These are phyloP conservation scores for Marasmius sp. DNA, from an alignment of 1,284 basidiomycete genomes.

Conservation along the genomic window DNA sequence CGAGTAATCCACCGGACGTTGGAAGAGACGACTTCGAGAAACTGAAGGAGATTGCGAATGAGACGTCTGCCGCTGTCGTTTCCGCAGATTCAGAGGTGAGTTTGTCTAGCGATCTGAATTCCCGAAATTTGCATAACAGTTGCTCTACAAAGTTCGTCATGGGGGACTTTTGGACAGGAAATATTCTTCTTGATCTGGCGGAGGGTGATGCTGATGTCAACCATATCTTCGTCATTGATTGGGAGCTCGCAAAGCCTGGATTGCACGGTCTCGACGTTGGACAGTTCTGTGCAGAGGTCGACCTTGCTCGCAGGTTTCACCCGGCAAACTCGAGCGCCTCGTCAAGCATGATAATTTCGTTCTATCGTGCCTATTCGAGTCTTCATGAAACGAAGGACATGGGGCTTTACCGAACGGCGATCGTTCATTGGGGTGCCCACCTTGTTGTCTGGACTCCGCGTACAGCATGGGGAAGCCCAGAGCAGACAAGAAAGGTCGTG, in stretches of 20 bases:
- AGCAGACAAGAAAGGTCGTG: conserved; percentile 46
- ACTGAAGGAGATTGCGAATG: conserved; percentile 34
- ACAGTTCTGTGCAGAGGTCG: conserved; percentile 59
- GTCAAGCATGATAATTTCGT: conserved; percentile 35
- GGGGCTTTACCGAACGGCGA: conserved; percentile 27
- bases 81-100: conserved; percentile 34
- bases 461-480: conserved; percentile 42
- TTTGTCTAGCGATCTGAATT: conserved; percentile 2
- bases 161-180: conserved; percentile 73
- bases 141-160: conserved; percentile 37
- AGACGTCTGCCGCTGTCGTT: conserved; percentile 34
- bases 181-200: conserved; percentile 43
- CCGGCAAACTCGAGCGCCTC: conserved; percentile 33
- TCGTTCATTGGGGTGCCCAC: conserved; percentile 51
- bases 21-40: conserved; percentile 33
- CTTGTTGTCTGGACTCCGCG: conserved; percentile 44
- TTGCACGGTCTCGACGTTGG: conserved; percentile 54
- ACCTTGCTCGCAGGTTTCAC: conserved; percentile 44
- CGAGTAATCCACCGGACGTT: conserved; percentile 40
- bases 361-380: conserved; percentile 41
- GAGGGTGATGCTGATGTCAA: conserved; percentile 26
- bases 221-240: conserved; percentile 53
- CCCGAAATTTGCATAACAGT: background rate
- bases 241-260: conserved; percentile 57
- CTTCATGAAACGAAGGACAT: background rate